phyloP scores from a whole-genome alignment of 441 rosid species.

The Gossypium trilobum region DNA sequence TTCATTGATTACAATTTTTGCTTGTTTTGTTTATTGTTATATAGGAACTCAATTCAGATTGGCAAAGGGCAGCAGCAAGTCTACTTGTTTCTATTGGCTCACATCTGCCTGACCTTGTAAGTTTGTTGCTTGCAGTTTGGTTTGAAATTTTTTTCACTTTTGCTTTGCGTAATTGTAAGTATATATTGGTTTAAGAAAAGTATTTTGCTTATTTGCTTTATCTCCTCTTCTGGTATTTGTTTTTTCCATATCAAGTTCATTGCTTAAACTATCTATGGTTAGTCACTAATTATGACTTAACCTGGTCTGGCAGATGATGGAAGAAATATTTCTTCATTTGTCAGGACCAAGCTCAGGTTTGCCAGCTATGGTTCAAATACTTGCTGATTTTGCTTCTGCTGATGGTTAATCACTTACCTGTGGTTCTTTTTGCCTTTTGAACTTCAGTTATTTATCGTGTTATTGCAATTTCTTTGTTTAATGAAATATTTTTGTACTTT shows the following conservation, averaged over 20 bases:
- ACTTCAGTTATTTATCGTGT: slow-evolving; percentile 11
- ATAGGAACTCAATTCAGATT: slow-evolving; percentile 81
- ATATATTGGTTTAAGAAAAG: background rate
- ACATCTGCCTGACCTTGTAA: slow-evolving; percentile 91
- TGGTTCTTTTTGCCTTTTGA: slow-evolving; percentile 16
- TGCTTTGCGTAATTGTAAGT: background rate
- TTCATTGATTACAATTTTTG: background rate
- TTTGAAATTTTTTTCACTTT: background rate
- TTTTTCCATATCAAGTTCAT: background rate
- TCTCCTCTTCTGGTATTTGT: background rate
- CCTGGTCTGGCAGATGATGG: slow-evolving; percentile 74
- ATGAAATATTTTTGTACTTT: slow-evolving; percentile 25
- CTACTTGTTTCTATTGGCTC: slow-evolving; percentile 86
- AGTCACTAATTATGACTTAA: slow-evolving; percentile 11
- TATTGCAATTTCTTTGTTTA: slow-evolving; percentile 22
- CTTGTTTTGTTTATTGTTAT: slow-evolving; percentile 18
- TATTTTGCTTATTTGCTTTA: background rate
- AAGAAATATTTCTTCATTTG: slow-evolving; percentile 79
- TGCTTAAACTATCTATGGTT: slow-evolving; percentile 12
- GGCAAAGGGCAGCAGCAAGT: slow-evolving; percentile 89
- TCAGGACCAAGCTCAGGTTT: slow-evolving; percentile 63
- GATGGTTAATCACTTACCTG: slow-evolving; percentile 59
- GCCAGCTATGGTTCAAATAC: slow-evolving; percentile 95
- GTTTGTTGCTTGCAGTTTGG: slow-evolving; percentile 23
- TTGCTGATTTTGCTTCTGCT: slow-evolving; percentile 92